phyloP scores from a whole-genome alignment of 129 eudicot species.

The Pseudognaphalium luteoalbum region DNA sequence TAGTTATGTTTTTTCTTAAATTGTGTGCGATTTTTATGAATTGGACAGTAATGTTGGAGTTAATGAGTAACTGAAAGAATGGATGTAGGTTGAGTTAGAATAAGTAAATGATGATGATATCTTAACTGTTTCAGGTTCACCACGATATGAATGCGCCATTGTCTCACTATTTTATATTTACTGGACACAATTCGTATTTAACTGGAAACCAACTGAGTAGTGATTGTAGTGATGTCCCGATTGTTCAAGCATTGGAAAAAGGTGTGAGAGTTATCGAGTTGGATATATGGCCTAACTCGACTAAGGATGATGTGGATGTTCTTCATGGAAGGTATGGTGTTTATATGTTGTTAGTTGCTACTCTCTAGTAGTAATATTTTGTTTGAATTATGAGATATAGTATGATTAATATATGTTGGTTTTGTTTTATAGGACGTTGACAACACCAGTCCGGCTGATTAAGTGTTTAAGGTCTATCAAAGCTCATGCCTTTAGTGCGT shows the following conservation, averaged over 20 bases:
- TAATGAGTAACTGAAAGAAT: slow-evolving; percentile 2
- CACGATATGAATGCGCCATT: slow-evolving; percentile 88
- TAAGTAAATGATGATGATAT: background rate
- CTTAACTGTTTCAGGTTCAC: slow-evolving; percentile 59
- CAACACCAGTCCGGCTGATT: slow-evolving; percentile 80
- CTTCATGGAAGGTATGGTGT: slow-evolving; percentile 88
- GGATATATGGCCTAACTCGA: slow-evolving; percentile 96
- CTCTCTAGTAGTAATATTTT: background rate
- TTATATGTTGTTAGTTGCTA: background rate
- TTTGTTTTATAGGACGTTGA: slow-evolving; percentile 70
- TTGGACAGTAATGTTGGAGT: background rate
- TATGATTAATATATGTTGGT: background rate
- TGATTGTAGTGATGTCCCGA: slow-evolving; percentile 92
- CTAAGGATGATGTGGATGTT: slow-evolving; percentile 72
- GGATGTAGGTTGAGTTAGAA: background rate
- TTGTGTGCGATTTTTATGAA: background rate
- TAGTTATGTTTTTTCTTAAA: background rate
- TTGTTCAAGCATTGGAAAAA: slow-evolving; percentile 61
- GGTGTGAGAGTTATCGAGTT: slow-evolving; percentile 92
- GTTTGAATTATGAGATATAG: background rate
- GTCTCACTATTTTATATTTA: slow-evolving; percentile 89
- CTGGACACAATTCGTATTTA: slow-evolving; percentile 93
- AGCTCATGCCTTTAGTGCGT: slow-evolving; percentile 78
- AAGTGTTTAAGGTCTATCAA: slow-evolving; percentile 78
- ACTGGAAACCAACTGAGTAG: slow-evolving; percentile 96